Evolutionary conservation across 2,329 filamentous ascomycete genomes (phyloP), one percentile per base, ranked within the genome.

Genomic region (Scolecobasidium constrictum): DNA sequence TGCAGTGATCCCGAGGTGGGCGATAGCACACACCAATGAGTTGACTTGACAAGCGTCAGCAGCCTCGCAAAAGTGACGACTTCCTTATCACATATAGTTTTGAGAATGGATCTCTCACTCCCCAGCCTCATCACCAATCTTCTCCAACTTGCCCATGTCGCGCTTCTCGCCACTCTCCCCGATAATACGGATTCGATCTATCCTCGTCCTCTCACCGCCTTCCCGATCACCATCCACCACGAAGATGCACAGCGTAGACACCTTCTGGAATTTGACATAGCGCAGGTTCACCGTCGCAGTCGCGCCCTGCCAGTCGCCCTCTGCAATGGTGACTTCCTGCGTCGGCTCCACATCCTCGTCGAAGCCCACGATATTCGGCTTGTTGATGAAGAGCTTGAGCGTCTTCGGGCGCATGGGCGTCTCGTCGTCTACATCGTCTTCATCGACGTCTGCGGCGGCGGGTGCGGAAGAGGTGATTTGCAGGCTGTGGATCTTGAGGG

Each of bases 261-360:
- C 83, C 57, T 87, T 93, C 66, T 96, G 92, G 70, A 96, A 98
- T 67, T 95, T 95, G 64, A 98, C 92, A 56, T 90, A 95, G 12
- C 88, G 83, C 53, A 96, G 66, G 62, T 71, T 67, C 20, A 71
- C 51, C 1, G 69, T 72, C 15, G 62, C 64, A 2, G 68, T 71
- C 52, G 64, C 60, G 47, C 58, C 52, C 47, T 72, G 66, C 90
- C 92, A 98, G 56, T 94, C 86, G 41, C 74, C 71, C 36, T 79
- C 69, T 47, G 73, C 70, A 35, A 98, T 71, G 53, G 81, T 81
- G 46, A 95, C 77, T 41, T 72, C 73, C 63, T 98, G 92, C 13
- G 85, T 88, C 1, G 85, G 75, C 38, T 81, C 73, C 42, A 84
- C 81, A 55, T 90, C 86, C 61, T 98, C 92, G 54, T 92, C 84